Percentiles rank a stretch among this genome's conserved stretches.
phyloP scores from a whole-genome alignment of 805 yeast species.

The Wickerhamomyces alni region DNA sequence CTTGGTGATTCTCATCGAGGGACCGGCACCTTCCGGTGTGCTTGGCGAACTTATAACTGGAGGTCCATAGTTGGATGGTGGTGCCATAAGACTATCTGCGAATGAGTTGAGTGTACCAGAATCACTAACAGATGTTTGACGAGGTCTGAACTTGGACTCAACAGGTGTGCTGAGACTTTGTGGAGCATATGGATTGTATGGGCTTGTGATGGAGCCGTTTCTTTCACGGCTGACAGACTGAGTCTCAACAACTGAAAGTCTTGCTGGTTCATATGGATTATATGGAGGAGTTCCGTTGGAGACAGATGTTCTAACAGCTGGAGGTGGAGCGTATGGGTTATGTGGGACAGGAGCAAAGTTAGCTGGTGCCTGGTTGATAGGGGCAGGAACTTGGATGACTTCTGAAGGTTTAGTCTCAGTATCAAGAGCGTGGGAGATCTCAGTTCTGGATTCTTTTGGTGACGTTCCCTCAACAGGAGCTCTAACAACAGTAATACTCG shows the following conservation, averaged over 20 bases:
- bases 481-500: background rate
- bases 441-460: conserved; percentile 1
- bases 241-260: background rate
- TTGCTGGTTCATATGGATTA: conserved; percentile 6
- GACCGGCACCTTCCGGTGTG: conserved; percentile 10
- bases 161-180: background rate
- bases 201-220: background rate
- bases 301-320: background rate
- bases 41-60: conserved; percentile 9
- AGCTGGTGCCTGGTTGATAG: background rate
- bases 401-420: background rate
- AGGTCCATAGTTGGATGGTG: conserved; percentile 10
- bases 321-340: background rate
- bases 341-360: conserved; percentile 7
- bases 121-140: conserved; percentile 4
- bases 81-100: background rate
- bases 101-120: background rate
- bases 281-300: background rate
- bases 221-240: no score
- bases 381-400: background rate
- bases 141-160: conserved; percentile 6
- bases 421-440: background rate
- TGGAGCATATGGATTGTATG: background rate
- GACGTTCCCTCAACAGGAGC: conserved; percentile 7
- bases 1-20: conserved; percentile 20